A percentile compares a stretch with the other conserved stretches of the same genome.
phyloP scores from a whole-genome alignment of 352 stramenopile genomes.

The Globisporangium camurandrum region DNA sequence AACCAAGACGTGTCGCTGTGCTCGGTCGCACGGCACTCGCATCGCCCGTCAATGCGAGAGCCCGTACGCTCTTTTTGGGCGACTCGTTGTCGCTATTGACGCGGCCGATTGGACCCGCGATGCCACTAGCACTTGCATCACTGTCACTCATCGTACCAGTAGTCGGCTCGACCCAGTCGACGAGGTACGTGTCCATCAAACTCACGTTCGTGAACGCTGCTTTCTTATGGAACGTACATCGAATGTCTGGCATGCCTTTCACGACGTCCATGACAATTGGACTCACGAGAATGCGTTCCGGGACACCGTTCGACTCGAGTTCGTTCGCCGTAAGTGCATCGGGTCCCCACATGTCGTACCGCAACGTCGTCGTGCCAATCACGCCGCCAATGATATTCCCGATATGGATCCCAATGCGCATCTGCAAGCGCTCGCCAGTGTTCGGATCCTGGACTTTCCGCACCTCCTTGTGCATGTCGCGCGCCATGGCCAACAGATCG shows the following conservation, averaged over 20 bases:
- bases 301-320: conserved; percentile 81
- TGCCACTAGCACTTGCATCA: not conserved
- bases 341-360: conserved; percentile 86
- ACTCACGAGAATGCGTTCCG: conserved; percentile 75
- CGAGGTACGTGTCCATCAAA: conserved; percentile 81
- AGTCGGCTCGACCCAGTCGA: conserved; percentile 69
- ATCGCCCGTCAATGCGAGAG: conserved; percentile 5
- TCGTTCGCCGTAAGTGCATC: conserved; percentile 81
- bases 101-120: conserved; percentile 11
- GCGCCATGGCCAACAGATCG: conserved; percentile 71
- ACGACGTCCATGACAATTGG: conserved; percentile 74
- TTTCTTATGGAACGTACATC: conserved; percentile 77
- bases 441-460: conserved; percentile 80
- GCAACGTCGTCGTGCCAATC: conserved; percentile 81
- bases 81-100: conserved; percentile 15
- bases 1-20: not conserved
- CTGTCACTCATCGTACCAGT: no score
- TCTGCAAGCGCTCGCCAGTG: conserved; percentile 74
- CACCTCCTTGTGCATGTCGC: conserved; percentile 84
- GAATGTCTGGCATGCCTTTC: conserved; percentile 78
- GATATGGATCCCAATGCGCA: conserved; percentile 85
- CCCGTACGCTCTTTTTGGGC: conserved; percentile 14
- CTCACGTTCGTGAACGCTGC: conserved; percentile 74
- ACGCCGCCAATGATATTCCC: conserved; percentile 85
- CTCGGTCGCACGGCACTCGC: not conserved